Base-by-base conservation (phyloP, 768 basidiomycete species). In the Boletellus emodensis region DNA sequence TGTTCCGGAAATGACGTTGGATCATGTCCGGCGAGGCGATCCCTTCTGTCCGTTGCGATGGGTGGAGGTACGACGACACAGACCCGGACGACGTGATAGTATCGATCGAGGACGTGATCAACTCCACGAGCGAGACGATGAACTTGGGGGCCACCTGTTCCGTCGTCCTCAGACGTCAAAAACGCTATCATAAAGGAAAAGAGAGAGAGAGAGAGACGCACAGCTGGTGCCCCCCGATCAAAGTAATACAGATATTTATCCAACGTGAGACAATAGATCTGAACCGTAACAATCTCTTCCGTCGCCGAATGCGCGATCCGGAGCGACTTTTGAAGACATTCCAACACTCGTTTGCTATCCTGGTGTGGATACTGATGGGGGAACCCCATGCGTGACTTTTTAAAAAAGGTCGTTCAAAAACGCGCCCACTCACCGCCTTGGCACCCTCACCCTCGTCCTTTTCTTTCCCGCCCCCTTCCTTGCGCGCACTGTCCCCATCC, bases 221-320 rank as follows among this genome's bases (percentile, higher is more conserved):
- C 95, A 17, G 91, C 92, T 48, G 92, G 83, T 22, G 94, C 91
- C 41, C 87, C 89, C 40, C 85, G 90, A 61, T 99, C 95, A 47
- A 97, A 86, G 71, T 96, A 98, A 68, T 93, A 97, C 36, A 97
- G 72, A 67, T 98, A 98, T 61, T 87, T 89, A 65, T 99, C 95
- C 30, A 99, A 81, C 12, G 95, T 92, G 66, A 97, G 93, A 57
- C 91, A 92, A 66, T 97, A 98, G 8, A 98, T 76, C 64, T 97
- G 95, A 3, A 97, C 87, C 3, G 91, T 97, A 35, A 96, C 90
- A 55, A 98, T 90, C 62, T 97, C 94, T 68, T 98, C 96, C 46
- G 93, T 94, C 22, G 91, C 91, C 3, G 92, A 94, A 61, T 94
- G 94, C 6, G 96, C 96, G 60, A 96, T 97, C 2, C 95, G 83